These are phyloP conservation scores for Candida tallmaniae DNA, from an alignment of 805 yeast genomes.

Conservation along the genomic window DNA sequence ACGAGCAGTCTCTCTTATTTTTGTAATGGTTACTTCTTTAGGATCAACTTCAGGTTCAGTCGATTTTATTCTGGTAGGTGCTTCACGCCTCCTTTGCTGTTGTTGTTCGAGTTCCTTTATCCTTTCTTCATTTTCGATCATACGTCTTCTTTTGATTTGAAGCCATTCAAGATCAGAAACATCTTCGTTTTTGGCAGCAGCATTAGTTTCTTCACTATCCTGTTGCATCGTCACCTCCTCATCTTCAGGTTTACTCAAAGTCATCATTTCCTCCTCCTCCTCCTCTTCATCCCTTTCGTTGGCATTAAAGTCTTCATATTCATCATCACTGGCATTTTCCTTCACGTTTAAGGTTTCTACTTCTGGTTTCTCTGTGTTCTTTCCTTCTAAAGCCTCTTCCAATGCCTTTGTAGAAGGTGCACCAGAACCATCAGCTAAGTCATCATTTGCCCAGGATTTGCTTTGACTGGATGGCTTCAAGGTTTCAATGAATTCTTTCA, in stretches of 20 bases:
- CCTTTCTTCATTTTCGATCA: constrained; percentile 35
- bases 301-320: constrained; percentile 44
- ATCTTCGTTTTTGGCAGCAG: constrained; percentile 57
- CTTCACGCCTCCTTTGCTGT: not conserved
- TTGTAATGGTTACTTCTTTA: constrained; percentile 46
- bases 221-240: constrained; percentile 17
- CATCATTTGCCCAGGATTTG: constrained; percentile 73
- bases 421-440: constrained; percentile 41
- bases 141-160: constrained; percentile 66
- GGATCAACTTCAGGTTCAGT: constrained; percentile 19
- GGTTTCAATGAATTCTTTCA: constrained; percentile 77
- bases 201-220: constrained; percentile 11
- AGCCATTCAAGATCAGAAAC: constrained; percentile 87
- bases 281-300: constrained; percentile 39
- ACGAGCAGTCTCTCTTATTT: constrained; percentile 69
- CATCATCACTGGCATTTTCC: constrained; percentile 48
- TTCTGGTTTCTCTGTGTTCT: constrained; percentile 11
- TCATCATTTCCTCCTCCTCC: constrained; percentile 18
- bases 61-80: constrained; percentile 2
- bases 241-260: constrained; percentile 13
- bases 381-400: constrained; percentile 36
- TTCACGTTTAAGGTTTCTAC: constrained; percentile 19
- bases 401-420: constrained; percentile 43
- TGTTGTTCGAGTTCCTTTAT: constrained; percentile 8
- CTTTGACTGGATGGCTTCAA: constrained; percentile 72